Conservation (phyloP, 2,329 filamentous ascomycete genomes). For the Apiospora arundinis region DNA sequence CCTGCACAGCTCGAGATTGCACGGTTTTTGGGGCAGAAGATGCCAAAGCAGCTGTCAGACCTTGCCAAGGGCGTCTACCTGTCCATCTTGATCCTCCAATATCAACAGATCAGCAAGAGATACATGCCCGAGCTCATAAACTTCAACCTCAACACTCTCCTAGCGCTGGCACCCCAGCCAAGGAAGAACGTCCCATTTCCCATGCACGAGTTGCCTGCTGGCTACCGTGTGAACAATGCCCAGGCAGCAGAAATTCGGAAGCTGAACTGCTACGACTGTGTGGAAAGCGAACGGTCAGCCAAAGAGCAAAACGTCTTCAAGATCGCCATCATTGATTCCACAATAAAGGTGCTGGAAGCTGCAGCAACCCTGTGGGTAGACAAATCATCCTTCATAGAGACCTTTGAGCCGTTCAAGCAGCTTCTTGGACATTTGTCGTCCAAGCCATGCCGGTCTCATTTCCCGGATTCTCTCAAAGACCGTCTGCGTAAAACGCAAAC, state of each 20-base stretch:
- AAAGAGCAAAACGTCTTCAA: slow-evolving; percentile 46
- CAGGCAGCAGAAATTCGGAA: slow-evolving; percentile 52
- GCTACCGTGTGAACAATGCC: slow-evolving; percentile 56
- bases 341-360: slow-evolving; percentile 68
- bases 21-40: slow-evolving; percentile 81
- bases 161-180: slow-evolving; percentile 62
- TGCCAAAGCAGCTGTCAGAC: slow-evolving; percentile 69
- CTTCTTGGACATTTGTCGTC: slow-evolving; percentile 68
- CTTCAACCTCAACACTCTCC: slow-evolving; percentile 78
- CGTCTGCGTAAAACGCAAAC: slow-evolving; percentile 49
- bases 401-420: slow-evolving; percentile 69
- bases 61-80: slow-evolving; percentile 78
- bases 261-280: slow-evolving; percentile 66
- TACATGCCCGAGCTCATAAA: slow-evolving; percentile 90
- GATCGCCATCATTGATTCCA: slow-evolving; percentile 65
- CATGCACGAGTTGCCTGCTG: slow-evolving; percentile 59
- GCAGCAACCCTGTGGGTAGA: slow-evolving; percentile 76
- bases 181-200: slow-evolving; percentile 55
- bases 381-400: slow-evolving; percentile 78
- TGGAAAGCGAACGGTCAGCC: slow-evolving; percentile 39
- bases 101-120: slow-evolving; percentile 82
- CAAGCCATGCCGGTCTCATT: slow-evolving; percentile 55
- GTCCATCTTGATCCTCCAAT: slow-evolving; percentile 79
- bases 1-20: slow-evolving; percentile 86
- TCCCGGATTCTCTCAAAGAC: slow-evolving; percentile 52